Conservation (phyloP, 2,329 filamentous ascomycete species). For the Sporothrix euskadiensis region DNA sequence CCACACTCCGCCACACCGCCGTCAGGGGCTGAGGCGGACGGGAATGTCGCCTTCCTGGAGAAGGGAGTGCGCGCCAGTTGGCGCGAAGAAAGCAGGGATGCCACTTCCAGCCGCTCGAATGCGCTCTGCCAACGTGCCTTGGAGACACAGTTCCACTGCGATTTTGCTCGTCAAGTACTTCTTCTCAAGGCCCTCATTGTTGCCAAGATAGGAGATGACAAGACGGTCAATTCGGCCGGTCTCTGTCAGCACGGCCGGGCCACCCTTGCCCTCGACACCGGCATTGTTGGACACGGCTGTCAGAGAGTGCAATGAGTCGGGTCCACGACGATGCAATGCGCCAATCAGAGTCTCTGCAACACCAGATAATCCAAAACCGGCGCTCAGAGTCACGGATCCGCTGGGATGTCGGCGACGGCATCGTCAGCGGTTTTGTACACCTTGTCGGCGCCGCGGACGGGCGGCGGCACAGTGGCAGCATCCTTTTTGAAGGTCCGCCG, state of each 20-base stretch:
- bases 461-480: not conserved
- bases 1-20: constrained; percentile 65
- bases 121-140: constrained; percentile 72
- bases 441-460: constrained; percentile 46
- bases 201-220: constrained; percentile 73
- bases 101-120: constrained; percentile 72
- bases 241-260: constrained; percentile 67
- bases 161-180: constrained; percentile 74
- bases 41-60: constrained; percentile 44
- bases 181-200: constrained; percentile 64
- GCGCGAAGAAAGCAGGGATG: constrained; percentile 79
- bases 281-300: constrained; percentile 16
- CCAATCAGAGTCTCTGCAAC: constrained; percentile 72
- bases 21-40: constrained; percentile 58
- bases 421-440: constrained; percentile 67
- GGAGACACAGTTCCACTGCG: constrained; percentile 73
- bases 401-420: constrained; percentile 76
- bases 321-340: constrained; percentile 45
- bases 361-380: constrained; percentile 80
- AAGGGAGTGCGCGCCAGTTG: constrained; percentile 44
- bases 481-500: not conserved
- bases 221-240: constrained; percentile 71
- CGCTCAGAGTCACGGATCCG: constrained; percentile 71
- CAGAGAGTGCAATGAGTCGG: not conserved
- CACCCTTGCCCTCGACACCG: constrained; percentile 46